Evolutionary conservation across 1,139 yeast species (phyloP).

Genomic region (Geotrichum restrictum): DNA sequence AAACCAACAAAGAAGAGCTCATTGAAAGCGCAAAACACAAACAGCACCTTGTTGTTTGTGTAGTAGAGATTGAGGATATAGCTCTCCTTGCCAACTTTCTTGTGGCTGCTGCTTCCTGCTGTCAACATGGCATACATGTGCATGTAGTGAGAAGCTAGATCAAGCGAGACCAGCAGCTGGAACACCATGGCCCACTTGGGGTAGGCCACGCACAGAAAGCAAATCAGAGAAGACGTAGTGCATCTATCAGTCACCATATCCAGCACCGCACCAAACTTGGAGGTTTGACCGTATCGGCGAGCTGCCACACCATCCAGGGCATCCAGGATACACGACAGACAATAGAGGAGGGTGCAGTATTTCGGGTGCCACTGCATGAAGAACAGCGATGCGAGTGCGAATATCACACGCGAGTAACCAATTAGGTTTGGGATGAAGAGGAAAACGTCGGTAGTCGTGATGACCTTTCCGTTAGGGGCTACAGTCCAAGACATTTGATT

Average conservation of each 20-base stretch:
- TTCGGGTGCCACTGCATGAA: slow-evolving; percentile 83
- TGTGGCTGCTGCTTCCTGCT: slow-evolving; percentile 78
- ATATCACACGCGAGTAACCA: slow-evolving; percentile 77
- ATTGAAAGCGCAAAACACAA: slow-evolving; percentile 85
- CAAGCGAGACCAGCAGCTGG: slow-evolving; percentile 82
- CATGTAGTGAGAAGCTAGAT: slow-evolving; percentile 93
- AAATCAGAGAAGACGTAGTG: slow-evolving; percentile 86
- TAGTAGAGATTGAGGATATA: slow-evolving; percentile 79
- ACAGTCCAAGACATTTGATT: slow-evolving; percentile 19
- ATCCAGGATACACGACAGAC: slow-evolving; percentile 85
- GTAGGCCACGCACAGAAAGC: slow-evolving; percentile 76
- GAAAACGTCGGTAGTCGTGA: slow-evolving; percentile 53
- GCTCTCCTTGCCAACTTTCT: slow-evolving; percentile 71
- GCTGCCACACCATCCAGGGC: slow-evolving; percentile 98
- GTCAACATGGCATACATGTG: slow-evolving; percentile 95
- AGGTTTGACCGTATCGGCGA: slow-evolving; percentile 80
- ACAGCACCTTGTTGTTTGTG: slow-evolving; percentile 76
- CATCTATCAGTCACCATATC: slow-evolving; percentile 99
- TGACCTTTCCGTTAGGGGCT: slow-evolving; percentile 21
- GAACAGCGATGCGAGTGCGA: slow-evolving; percentile 74
- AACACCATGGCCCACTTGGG: slow-evolving; percentile 66
- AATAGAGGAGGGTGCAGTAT: slow-evolving; percentile 70
- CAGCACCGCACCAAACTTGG: slow-evolving; percentile 90
- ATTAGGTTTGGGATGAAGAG: slow-evolving; percentile 85
- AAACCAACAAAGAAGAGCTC: slow-evolving; percentile 89